These are phyloP conservation scores for Candida tallmaniae DNA, from an alignment of 805 yeast genomes.

Conservation along the genomic window DNA sequence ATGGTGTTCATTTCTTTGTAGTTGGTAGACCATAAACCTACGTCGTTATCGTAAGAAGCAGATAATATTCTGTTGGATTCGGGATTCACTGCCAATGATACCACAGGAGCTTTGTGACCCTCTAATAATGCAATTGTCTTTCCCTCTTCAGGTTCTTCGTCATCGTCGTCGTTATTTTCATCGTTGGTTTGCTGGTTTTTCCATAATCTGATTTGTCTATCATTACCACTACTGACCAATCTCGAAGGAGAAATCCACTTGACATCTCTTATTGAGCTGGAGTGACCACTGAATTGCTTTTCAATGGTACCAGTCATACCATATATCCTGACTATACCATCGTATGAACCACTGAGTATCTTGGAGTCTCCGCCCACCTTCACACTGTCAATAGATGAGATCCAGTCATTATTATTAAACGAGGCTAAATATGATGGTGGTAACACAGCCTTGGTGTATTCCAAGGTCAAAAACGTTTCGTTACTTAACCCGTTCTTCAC, in stretches of 20 bases:
- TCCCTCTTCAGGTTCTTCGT: slow-evolving; percentile 51
- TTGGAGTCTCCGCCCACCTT: slow-evolving; percentile 41
- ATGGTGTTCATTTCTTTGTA: slow-evolving; percentile 74
- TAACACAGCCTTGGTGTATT: slow-evolving; percentile 85
- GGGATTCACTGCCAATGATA: slow-evolving; percentile 58
- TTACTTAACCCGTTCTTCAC: slow-evolving; percentile 71
- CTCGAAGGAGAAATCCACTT: slow-evolving; percentile 73
- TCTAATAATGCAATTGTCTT: slow-evolving; percentile 80
- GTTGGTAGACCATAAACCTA: slow-evolving; percentile 87
- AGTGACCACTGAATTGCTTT: slow-evolving; percentile 81
- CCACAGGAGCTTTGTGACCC: slow-evolving; percentile 90
- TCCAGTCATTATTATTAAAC: slow-evolving; percentile 93
- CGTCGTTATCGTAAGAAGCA: slow-evolving; percentile 73
- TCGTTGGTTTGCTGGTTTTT: slow-evolving; percentile 47
- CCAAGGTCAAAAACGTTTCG: slow-evolving; percentile 75
- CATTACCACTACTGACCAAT: slow-evolving; percentile 83
- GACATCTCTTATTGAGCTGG: slow-evolving; percentile 80
- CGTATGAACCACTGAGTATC: slow-evolving; percentile 87
- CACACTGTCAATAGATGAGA: slow-evolving; percentile 64
- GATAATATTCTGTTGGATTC: slow-evolving; percentile 64
- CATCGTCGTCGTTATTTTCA: slow-evolving; percentile 27
- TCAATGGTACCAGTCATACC: slow-evolving; percentile 75
- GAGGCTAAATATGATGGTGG: slow-evolving; percentile 93
- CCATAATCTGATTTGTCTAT: slow-evolving; percentile 87
- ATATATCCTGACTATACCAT: slow-evolving; percentile 90